Evolutionary conservation across 2,329 filamentous ascomycete species (phyloP).

Genomic region (Dothidotthia symphoricarpi): DNA sequence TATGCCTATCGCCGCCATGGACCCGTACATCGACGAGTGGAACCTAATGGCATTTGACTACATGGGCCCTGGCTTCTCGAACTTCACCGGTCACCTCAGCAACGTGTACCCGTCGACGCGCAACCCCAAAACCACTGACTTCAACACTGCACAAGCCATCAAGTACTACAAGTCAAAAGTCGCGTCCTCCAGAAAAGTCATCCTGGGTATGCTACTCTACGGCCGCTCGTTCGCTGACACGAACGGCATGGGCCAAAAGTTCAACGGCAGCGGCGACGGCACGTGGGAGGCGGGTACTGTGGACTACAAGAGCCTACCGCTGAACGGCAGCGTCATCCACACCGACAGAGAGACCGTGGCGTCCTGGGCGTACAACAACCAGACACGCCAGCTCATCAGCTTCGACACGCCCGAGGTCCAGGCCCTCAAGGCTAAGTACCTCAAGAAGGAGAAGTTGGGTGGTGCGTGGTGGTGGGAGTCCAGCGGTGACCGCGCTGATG

Average conservation of each 20-base stretch:
- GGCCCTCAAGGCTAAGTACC: conserved; percentile 23
- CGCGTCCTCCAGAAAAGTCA: conserved; percentile 21
- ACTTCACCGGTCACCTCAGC: conserved; percentile 54
- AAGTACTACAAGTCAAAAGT: conserved; percentile 24
- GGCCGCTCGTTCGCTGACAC: conserved; percentile 31
- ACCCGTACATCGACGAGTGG: conserved; percentile 47
- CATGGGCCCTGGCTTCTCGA: conserved; percentile 73
- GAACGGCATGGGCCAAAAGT: conserved; percentile 22
- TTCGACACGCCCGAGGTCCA: conserved; percentile 30
- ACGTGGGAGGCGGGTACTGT: conserved; percentile 26
- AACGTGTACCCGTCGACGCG: conserved; percentile 24
- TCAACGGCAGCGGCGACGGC: conserved; percentile 27
- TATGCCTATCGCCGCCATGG: conserved; percentile 43
- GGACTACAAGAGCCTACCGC: conserved; percentile 31
- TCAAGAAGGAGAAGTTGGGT: conserved; percentile 25
- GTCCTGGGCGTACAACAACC: conserved; percentile 24
- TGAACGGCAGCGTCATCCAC: conserved; percentile 20
- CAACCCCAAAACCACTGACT: conserved; percentile 24
- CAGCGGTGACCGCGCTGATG: conserved; percentile 19
- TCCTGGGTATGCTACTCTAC: conserved; percentile 32
- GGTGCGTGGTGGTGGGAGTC: conserved; percentile 36
- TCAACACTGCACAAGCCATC: conserved; percentile 30
- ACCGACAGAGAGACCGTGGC: conserved; percentile 20
- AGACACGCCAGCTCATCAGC: conserved; percentile 19
- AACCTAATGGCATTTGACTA: conserved; percentile 64